A percentile compares a stretch with the other conserved stretches of the same genome.
phyloP scores from a whole-genome alignment of 495 filamentous ascomycete genomes.

The Astrothelium macrocarpum region DNA sequence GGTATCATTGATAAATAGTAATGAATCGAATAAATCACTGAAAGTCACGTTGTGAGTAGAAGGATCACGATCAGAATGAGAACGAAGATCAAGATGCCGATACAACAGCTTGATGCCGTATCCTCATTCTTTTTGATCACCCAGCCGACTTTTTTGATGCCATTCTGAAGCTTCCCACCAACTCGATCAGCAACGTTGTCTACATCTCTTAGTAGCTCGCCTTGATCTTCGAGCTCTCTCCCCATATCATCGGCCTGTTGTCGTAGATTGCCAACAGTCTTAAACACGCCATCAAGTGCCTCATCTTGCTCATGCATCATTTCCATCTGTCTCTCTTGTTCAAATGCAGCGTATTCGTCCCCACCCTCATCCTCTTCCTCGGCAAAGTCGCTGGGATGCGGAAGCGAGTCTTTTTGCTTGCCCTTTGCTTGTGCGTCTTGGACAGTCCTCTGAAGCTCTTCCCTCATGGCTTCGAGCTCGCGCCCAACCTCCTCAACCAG shows the following conservation, averaged over 20 bases:
- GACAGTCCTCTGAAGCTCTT: slow-evolving; percentile 59
- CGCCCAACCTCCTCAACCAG: slow-evolving; percentile 82
- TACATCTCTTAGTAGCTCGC: slow-evolving; percentile 65
- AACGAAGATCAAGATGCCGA: slow-evolving; percentile 38
- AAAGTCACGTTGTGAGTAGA: slow-evolving; percentile 11
- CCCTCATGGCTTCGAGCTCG: slow-evolving; percentile 80
- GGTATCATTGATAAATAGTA: not conserved
- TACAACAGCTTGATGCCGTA: slow-evolving; percentile 78
- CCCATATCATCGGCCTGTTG: slow-evolving; percentile 93
- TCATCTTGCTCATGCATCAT: slow-evolving; percentile 95
- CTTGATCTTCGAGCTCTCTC: slow-evolving; percentile 87
- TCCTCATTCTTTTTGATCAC: slow-evolving; percentile 91
- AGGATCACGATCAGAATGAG: slow-evolving; percentile 25
- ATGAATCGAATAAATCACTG: not conserved
- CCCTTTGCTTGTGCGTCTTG: slow-evolving; percentile 26
- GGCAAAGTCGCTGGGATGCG: slow-evolving; percentile 64
- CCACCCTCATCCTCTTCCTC: slow-evolving; percentile 33
- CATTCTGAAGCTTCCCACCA: slow-evolving; percentile 71
- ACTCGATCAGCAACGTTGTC: slow-evolving; percentile 78
- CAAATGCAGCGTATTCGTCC: slow-evolving; percentile 72
- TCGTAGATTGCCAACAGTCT: slow-evolving; percentile 80
- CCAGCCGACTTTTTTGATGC: slow-evolving; percentile 72
- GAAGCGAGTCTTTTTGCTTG: slow-evolving; percentile 36
- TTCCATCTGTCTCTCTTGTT: slow-evolving; percentile 81
- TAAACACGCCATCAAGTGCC: slow-evolving; percentile 82